Evolutionary conservation across 371 early-diverging fungal species (phyloP).

Genomic region (Parasitella parasitica): DNA sequence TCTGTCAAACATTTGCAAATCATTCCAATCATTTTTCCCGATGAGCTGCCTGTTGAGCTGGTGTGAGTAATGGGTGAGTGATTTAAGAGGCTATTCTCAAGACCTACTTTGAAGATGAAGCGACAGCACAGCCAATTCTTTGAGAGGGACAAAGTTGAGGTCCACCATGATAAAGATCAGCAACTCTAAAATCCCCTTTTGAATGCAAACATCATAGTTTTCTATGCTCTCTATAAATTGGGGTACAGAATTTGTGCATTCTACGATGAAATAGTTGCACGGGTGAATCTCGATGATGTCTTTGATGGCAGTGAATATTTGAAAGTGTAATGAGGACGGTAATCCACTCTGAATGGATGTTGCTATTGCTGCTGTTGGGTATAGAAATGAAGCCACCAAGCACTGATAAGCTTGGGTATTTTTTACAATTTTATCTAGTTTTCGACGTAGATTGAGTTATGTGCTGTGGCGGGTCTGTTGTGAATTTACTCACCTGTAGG

Average conservation of each 20-base stretch:
- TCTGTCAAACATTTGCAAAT: constrained; percentile 51
- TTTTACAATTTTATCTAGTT: constrained; percentile 37
- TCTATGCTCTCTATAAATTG: constrained; percentile 61
- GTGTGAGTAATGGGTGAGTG: background rate
- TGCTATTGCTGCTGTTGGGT: constrained; percentile 25
- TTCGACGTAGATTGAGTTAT: background rate
- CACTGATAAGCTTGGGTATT: constrained; percentile 50
- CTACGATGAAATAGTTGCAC: constrained; percentile 60
- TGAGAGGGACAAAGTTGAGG: constrained; percentile 69
- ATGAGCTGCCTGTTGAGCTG: constrained; percentile 38
- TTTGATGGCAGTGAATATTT: constrained; percentile 41
- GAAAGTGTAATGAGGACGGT: constrained; percentile 19
- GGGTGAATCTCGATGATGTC: constrained; percentile 44
- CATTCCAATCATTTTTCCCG: constrained; percentile 50
- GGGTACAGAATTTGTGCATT: constrained; percentile 49
- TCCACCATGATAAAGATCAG: constrained; percentile 59
- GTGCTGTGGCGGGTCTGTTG: background rate
- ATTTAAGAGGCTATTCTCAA: background rate
- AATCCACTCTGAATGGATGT: constrained; percentile 12
- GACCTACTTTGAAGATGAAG: constrained; percentile 61
- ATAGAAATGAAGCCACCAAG: constrained; percentile 43
- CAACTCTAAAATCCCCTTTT: constrained; percentile 57
- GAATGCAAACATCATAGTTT: constrained; percentile 43
- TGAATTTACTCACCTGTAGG: constrained; percentile 16
- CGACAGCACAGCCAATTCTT: constrained; percentile 61